Conservation (phyloP, 1,284 basidiomycete species). For the Neotropicomus parvogracilis region DNA sequence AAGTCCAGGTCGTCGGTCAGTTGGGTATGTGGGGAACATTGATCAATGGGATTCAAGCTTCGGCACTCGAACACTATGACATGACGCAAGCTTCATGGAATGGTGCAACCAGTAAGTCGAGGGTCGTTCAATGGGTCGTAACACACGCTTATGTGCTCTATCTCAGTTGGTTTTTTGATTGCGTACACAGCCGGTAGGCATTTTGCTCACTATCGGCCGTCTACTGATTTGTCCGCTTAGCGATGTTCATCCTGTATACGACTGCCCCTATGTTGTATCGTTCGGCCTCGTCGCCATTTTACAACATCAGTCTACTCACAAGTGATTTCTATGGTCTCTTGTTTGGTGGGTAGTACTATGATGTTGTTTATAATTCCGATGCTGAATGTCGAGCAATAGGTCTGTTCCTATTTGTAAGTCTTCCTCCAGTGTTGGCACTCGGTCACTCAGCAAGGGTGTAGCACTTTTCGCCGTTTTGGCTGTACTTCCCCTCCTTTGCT, state of each 20-base stretch:
- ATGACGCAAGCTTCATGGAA: conserved; percentile 70
- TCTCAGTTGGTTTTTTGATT: conserved; percentile 63
- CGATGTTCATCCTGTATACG: conserved; percentile 82
- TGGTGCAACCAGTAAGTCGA: conserved; percentile 55
- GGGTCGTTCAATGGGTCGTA: not conserved
- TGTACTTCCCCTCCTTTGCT: conserved; percentile 75
- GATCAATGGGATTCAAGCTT: conserved; percentile 75
- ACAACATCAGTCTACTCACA: conserved; percentile 77
- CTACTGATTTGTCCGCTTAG: conserved; percentile 33
- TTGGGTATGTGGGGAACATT: conserved; percentile 80
- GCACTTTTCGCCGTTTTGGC: conserved; percentile 79
- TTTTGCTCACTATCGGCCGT: not conserved
- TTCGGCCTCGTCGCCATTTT: conserved; percentile 77
- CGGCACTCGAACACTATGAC: conserved; percentile 65
- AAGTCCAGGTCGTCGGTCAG: conserved; percentile 66
- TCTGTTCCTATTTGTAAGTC: conserved; percentile 61
- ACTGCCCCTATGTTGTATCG: conserved; percentile 82
- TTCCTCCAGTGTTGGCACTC: conserved; percentile 1
- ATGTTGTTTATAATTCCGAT: not conserved
- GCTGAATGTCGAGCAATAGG: conserved; percentile 38
- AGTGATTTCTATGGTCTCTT: conserved; percentile 83
- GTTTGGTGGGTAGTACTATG: conserved; percentile 53
- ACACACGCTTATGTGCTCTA: conserved; percentile 3
- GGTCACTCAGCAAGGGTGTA: conserved; percentile 31
- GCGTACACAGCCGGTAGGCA: conserved; percentile 62